phyloP scores from a whole-genome alignment of 257 asterid species.

The Apocynum venetum region DNA sequence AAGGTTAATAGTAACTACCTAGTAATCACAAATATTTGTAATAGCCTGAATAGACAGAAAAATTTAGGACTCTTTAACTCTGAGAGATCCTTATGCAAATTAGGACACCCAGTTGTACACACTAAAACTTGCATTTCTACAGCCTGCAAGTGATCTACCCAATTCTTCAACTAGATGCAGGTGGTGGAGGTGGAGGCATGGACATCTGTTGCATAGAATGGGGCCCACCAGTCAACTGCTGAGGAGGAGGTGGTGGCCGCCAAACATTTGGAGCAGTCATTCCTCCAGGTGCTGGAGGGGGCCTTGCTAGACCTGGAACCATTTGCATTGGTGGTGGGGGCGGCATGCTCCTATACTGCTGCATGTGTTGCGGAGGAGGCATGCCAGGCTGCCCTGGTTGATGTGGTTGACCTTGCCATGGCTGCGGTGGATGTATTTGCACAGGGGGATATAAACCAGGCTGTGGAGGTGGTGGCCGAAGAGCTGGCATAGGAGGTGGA shows the following conservation, averaged over 20 bases:
- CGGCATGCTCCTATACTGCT: conserved; percentile 71
- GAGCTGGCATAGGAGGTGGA: conserved; percentile 52
- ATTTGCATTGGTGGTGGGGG: conserved; percentile 74
- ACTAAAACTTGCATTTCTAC: neutral
- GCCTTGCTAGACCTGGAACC: conserved; percentile 44
- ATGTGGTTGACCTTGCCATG: conserved; percentile 77
- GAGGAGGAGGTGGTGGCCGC: conserved; percentile 88
- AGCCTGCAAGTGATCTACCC: neutral
- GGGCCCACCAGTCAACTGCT: conserved; percentile 52
- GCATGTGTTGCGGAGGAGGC: conserved; percentile 64
- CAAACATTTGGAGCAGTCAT: conserved; percentile 57
- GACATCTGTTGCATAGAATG: conserved; percentile 47
- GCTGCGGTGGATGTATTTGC: conserved; percentile 54
- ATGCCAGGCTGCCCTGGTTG: conserved; percentile 42
- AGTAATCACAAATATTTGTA: neutral
- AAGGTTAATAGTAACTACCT: neutral
- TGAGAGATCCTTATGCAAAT: neutral
- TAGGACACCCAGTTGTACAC: neutral
- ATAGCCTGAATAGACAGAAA: neutral
- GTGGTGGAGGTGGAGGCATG: conserved; percentile 56
- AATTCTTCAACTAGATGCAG: conserved; percentile 6
- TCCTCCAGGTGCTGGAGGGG: conserved; percentile 77
- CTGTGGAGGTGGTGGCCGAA: conserved; percentile 65
- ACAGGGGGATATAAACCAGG: conserved; percentile 44
- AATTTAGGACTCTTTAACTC: neutral